These are phyloP conservation scores for Fusarium keratoplasticum DNA, from an alignment of 2,329 filamentous ascomycete genomes.

Conservation along the genomic window DNA sequence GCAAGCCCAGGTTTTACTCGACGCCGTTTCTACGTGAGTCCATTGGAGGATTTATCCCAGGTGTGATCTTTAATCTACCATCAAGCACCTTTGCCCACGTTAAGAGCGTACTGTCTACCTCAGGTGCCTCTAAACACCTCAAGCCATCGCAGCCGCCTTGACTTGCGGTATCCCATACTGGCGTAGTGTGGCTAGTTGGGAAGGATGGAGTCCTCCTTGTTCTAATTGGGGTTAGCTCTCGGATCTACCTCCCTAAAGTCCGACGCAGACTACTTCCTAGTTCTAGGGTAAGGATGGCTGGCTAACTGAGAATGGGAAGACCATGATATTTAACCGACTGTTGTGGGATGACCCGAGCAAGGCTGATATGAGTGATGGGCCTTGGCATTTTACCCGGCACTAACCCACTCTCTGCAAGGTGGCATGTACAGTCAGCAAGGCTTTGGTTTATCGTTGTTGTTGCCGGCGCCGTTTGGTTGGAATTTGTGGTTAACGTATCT, in stretches of 20 bases:
- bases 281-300: constrained; percentile 64
- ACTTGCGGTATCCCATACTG: constrained; percentile 64
- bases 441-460: constrained; percentile 60
- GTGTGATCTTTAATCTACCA: constrained; percentile 67
- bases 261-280: constrained; percentile 62
- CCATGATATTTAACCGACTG: constrained; percentile 64
- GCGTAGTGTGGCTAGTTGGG: constrained; percentile 61
- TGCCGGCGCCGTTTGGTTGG: constrained; percentile 63
- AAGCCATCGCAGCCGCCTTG: constrained; percentile 10
- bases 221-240: constrained; percentile 33
- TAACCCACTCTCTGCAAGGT: not conserved
- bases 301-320: constrained; percentile 67
- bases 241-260: constrained; percentile 38
- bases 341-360: constrained; percentile 67
- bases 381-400: not conserved
- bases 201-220: constrained; percentile 63
- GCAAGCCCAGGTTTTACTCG: constrained; percentile 44
- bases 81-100: constrained; percentile 70
- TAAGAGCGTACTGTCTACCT: constrained; percentile 67
- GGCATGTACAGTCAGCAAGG: constrained; percentile 68
- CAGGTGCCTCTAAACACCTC: constrained; percentile 72
- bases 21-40: constrained; percentile 57
- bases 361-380: not conserved
- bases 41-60: constrained; percentile 27
- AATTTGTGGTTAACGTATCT: constrained; percentile 56